Conservation (phyloP, 2,329 filamentous ascomycete species). For the Penicillium sp. region DNA sequence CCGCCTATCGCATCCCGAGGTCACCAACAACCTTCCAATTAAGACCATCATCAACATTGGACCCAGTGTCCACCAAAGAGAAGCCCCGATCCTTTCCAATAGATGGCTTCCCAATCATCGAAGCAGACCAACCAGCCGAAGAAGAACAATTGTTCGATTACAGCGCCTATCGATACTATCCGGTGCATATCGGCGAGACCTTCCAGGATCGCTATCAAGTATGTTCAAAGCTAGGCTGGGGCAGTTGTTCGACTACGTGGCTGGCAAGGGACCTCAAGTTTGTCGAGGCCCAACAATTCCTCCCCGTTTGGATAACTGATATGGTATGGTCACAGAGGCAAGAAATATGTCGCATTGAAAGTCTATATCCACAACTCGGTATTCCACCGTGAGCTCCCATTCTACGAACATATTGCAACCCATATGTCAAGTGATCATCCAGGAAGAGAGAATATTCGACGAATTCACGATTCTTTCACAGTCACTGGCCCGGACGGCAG, state of each 20-base stretch:
- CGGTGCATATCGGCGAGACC: constrained; percentile 23
- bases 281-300: neutral
- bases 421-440: constrained; percentile 16
- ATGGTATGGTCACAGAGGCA: constrained; percentile 7
- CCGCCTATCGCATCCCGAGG: neutral
- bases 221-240: constrained; percentile 30
- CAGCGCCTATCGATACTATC: constrained; percentile 23
- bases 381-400: constrained; percentile 24
- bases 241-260: constrained; percentile 29
- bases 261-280: constrained; percentile 24
- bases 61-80: neutral
- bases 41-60: neutral
- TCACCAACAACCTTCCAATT: neutral
- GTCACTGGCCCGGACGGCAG: constrained; percentile 23
- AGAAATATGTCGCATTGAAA: constrained; percentile 22
- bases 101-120: neutral
- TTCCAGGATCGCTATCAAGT: constrained; percentile 26
- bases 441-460: constrained; percentile 27
- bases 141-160: constrained; percentile 26
- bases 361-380: constrained; percentile 22
- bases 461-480: constrained; percentile 31
- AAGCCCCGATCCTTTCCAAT: neutral
- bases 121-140: constrained; percentile 8
- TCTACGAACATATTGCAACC: constrained; percentile 25
- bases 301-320: neutral